Evolutionary conservation across 1,284 basidiomycete genomes (phyloP), one percentile per base, ranked within the genome.

Genomic region (Trichosporon coremiiforme): DNA sequence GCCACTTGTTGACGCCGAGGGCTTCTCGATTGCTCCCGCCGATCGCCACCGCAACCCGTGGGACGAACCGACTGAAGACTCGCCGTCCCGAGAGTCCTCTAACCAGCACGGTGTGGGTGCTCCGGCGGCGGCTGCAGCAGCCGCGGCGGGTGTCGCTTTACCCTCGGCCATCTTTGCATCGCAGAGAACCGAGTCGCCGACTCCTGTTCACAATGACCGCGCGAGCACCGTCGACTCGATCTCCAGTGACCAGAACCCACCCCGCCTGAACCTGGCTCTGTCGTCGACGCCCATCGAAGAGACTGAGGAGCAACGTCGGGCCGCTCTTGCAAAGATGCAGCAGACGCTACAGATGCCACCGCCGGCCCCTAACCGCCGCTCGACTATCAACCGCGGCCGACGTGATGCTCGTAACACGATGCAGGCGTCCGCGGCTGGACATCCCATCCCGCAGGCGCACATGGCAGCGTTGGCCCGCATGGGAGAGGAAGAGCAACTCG

Each of bases 21-120:
- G 86, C 6, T 87, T 82, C 81, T 85, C 85, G 10, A 84, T 87
- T 10, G 85, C 86, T 15, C 86, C 86, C 0, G 78, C 83, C 0
- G 84, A 85, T 64, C 80, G 85, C 60, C 85, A 86, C 72, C 78
- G 84, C 64, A 83, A 79, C 70, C 83, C 83, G 1, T 86, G 84
- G 86, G 85, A 84, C 50, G 78, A 83, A 15, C 78, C 79, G 0
- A 79, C 75, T 64, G 77, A 80, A 57, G 67, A 69, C 25, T 68
- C 74, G 5, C 71, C 73, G n/a, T 73, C 72, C 25, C 71, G 25
- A 25, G 25, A 62, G 0, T 66, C 60, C 22, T 36, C 66, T 3
- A 62, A 62, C 57, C 17, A 35, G 8, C 57, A 62, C 57, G 57
- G 57, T 20, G 29, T n/a, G 4, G 45, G 70, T 31, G 65, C 68